phyloP scores from a whole-genome alignment of 495 filamentous ascomycete genomes.

The Oleoguttula mirabilis region DNA sequence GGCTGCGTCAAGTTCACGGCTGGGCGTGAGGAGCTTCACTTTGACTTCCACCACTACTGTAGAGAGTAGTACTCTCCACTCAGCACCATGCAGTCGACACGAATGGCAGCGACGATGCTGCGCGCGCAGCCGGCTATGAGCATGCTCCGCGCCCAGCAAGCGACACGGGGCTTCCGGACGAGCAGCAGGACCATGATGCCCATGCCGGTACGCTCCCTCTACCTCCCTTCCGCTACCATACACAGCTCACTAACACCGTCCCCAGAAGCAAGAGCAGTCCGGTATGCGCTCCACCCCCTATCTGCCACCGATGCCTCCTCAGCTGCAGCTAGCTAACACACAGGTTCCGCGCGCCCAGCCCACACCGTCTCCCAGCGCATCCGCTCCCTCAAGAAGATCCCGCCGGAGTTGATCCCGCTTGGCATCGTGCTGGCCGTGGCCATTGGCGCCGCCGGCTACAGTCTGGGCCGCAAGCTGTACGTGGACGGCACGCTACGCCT shows the following conservation, averaged over 20 bases:
- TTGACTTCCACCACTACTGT: no score
- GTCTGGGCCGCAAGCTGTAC: conserved; percentile 63
- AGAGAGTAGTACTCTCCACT: no score
- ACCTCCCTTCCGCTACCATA: background rate
- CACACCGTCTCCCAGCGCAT: conserved; percentile 97
- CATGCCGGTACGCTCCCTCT: conserved; percentile 57
- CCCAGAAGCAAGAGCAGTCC: conserved; percentile 35
- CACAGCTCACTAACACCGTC: conserved; percentile 13
- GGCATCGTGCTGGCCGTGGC: conserved; percentile 73
- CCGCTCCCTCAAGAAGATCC: conserved; percentile 72
- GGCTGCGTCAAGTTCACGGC: no score
- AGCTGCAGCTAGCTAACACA: no score
- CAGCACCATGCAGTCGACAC: no score
- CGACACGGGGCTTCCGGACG: conserved; percentile 45
- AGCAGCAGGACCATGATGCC: conserved; percentile 51
- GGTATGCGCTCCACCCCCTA: conserved; percentile 26
- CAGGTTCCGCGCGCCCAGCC: conserved; percentile 52
- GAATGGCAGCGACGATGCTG: no score
- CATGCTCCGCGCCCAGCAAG: conserved; percentile 33
- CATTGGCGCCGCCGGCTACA: conserved; percentile 64
- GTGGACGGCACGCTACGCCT: conserved; percentile 89
- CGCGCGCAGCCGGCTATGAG: no score
- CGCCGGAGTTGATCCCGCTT: conserved; percentile 87
- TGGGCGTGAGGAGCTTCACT: no score
- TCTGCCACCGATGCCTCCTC: no score